Conservation (phyloP, 257 asterid species). For the Fraxinus anomala region DNA sequence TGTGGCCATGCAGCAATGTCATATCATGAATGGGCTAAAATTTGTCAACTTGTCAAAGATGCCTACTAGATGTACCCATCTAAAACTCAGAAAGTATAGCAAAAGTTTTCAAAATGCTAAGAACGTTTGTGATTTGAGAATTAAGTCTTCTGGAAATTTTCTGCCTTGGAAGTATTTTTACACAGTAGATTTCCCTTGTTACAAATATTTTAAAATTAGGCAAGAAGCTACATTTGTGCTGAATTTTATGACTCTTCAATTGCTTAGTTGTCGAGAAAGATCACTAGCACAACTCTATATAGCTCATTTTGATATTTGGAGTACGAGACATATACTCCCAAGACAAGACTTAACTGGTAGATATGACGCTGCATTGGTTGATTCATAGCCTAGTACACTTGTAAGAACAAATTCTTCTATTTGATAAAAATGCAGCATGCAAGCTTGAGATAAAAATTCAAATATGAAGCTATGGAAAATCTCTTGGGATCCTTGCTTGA, state of each 20-base stretch:
- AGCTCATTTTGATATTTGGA: background rate
- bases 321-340: background rate
- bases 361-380: background rate
- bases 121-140: constrained; percentile 3
- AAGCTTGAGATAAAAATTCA: background rate
- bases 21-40: background rate
- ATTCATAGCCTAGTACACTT: background rate
- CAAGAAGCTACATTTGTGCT: background rate
- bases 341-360: too few relatives aligned
- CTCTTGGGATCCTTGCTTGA: background rate
- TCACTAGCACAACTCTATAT: background rate
- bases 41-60: background rate
- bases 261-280: background rate
- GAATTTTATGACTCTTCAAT: background rate
- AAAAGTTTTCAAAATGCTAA: background rate
- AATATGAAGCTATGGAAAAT: background rate
- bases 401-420: background rate
- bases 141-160: background rate
- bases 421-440: background rate
- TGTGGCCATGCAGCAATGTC: background rate
- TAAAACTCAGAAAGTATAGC: background rate
- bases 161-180: background rate
- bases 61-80: background rate
- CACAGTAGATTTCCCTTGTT: background rate
- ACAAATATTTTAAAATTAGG: background rate